Base-by-base conservation (phyloP, 371 early-diverging fungal species). In the Mucor mucedo region DNA sequence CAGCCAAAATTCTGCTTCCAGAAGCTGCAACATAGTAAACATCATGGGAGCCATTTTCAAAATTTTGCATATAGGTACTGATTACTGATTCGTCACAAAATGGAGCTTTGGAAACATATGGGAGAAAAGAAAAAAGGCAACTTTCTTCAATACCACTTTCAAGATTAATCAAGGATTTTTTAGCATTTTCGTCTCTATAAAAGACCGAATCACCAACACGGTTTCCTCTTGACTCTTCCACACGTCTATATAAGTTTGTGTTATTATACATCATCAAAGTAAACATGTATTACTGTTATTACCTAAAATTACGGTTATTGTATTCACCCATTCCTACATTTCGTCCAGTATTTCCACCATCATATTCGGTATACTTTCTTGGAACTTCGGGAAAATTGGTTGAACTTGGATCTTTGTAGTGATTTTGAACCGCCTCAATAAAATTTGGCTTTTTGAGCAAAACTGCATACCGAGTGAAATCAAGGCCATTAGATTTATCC, bases 161-260 rank as follows among this genome's bases (percentile, higher is more conserved):
- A 2, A 58, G 14, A 30, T 58, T 58, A 53, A 64, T 52, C 48
- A 29, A 64, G 4, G 53, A 8, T 32, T 8, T 52, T 64, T 55
- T 39, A 2, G 29, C 38, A 27, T 44, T 38, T 0, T n/a, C 11
- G 2, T 44, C 41, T 45, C 33, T 33, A 42, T 78, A 84, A 52
- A 87, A 84, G 0, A 83, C 84, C 16, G 76, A 72, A 58, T 86
- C 76, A 30, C 89, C 89, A 55, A 83, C 77, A 5, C 87, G 70
- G 48, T 88, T 88, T 42, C 89, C 89, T 66, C 89, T 83, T 2
- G 87, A 83, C 44, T 85, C 83, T 60, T 86, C 82, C 2, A 88
- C 88, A 47, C 71, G 56, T 62, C 81, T 84, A 59, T 3, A 49
- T 32, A 14, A 5, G 21, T 8, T 14, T 39, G 9, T 38, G 60